Evolutionary conservation across 805 yeast species (phyloP), one percentile per base, ranked within the genome.

Genomic region (Candida wancherniae): DNA sequence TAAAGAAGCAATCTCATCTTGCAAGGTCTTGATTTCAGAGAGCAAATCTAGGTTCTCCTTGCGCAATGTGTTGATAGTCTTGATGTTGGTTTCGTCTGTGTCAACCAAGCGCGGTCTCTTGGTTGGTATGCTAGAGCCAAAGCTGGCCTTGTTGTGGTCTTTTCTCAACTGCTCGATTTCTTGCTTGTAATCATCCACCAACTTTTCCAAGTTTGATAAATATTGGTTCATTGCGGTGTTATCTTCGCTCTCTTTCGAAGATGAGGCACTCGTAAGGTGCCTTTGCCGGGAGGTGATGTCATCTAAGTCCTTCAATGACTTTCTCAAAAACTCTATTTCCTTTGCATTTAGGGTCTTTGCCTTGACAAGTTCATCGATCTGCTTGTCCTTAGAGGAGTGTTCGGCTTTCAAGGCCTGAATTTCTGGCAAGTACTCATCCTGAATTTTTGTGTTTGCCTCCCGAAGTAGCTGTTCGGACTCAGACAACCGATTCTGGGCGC

Each of bases 261-360:
- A 37, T 7, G 37, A 18, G 23, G 49, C 44, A 9, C 50, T 36
- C 10, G 29, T 22, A 9, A 20, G 11, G 9, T 26, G 22, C 15
- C 26, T 29, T 19, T 24, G 31, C n/a, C 15, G 24, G 15, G 33
- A n/a, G 3, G 32, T 20, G 22, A 55, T 28, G 9, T 47, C 47
- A 36, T 73, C 79, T 26, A 73, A 49, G 18, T 67, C 67, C 32
- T 75, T 69, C 29, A 81, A 50, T 51, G 77, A 80, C 23, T 63
- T 64, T 36, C 82, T 61, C 31, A 82, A 55, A 35, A 77, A 66
- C 32, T 67, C 73, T 17, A 77, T 68, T 47, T 82, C 88, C 39
- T 73, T 75, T 15, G 59, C 46, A n/a, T 78, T 70, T 24, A 80
- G 56, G 3, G 59, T 47, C 30, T 66, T 66, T 35, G 77, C 79